These are phyloP conservation scores for Bipolaris gigantea DNA, from an alignment of 2,329 filamentous ascomycete species.

Conservation along the genomic window DNA sequence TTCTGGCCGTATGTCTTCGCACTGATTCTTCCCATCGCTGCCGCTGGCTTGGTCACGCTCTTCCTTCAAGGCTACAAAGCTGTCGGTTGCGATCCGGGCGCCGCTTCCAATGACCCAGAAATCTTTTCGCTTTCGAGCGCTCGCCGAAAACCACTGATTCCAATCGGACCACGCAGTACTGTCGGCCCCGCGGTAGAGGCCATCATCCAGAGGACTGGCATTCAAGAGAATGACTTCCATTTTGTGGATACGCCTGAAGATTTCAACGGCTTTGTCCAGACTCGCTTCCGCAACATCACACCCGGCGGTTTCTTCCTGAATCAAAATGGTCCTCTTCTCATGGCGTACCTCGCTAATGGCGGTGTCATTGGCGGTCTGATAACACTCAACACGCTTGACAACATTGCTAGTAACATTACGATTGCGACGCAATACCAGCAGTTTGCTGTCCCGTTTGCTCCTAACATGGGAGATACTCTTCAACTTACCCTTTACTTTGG, in stretches of 20 bases:
- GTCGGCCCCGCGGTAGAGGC: slow-evolving; percentile 32
- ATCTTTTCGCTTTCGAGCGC: slow-evolving; percentile 34
- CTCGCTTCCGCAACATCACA: slow-evolving; percentile 67
- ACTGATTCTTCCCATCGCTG: slow-evolving; percentile 75
- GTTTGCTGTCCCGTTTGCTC: slow-evolving; percentile 74
- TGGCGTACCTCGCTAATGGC: slow-evolving; percentile 71
- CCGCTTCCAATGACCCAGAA: slow-evolving; percentile 36
- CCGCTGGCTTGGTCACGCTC: slow-evolving; percentile 76
- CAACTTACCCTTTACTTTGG: slow-evolving; percentile 82
- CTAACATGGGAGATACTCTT: slow-evolving; percentile 69
- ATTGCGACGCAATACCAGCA: slow-evolving; percentile 73
- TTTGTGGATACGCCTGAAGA: slow-evolving; percentile 65
- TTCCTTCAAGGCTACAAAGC: slow-evolving; percentile 65
- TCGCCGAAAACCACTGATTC: slow-evolving; percentile 38
- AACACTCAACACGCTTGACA: slow-evolving; percentile 87
- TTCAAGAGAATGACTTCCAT: slow-evolving; percentile 45
- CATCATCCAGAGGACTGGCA: slow-evolving; percentile 33
- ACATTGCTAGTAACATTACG: slow-evolving; percentile 67
- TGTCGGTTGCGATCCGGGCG: slow-evolving; percentile 51
- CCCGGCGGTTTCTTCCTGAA: slow-evolving; percentile 82
- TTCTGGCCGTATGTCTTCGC: slow-evolving; percentile 75
- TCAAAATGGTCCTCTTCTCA: slow-evolving; percentile 61
- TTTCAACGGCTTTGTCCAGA: slow-evolving; percentile 67
- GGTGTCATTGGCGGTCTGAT: slow-evolving; percentile 69
- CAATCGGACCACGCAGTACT: slow-evolving; percentile 45